phyloP scores from a whole-genome alignment of 192 early-diverging fungal genomes.

The Backusella tarrabulga region DNA sequence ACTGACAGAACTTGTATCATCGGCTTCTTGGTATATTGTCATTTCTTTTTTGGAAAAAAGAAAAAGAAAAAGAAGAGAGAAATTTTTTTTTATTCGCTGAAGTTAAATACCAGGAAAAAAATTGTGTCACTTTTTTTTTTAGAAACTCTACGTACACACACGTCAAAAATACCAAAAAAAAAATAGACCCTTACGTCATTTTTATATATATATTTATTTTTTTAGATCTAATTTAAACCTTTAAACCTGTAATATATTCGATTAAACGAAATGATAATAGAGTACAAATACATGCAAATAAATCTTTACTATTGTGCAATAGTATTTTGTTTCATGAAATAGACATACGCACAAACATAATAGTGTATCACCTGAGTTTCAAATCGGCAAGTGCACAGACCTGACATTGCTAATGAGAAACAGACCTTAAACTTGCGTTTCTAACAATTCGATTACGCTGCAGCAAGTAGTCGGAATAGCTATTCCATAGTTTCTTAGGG shows the following conservation, averaged over 20 bases:
- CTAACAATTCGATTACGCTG: constrained; percentile 14
- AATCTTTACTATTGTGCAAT: neutral
- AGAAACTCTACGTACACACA: neutral
- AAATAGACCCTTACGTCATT: neutral
- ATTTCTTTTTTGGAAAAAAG: neutral
- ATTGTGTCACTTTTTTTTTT: neutral
- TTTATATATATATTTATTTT: neutral
- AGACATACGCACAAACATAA: neutral
- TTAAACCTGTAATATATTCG: neutral
- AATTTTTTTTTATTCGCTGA: neutral
- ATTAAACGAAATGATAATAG: neutral
- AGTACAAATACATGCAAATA: neutral
- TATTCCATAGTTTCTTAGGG: constrained; percentile 5
- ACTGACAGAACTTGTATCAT: neutral
- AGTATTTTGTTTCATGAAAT: neutral
- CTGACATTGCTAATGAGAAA: neutral
- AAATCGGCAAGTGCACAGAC: neutral
- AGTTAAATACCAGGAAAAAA: neutral
- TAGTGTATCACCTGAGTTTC: neutral
- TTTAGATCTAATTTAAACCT: neutral
- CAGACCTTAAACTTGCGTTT: neutral
- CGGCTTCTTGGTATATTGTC: constrained; percentile 5
- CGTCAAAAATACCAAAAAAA: neutral
- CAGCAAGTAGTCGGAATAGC: constrained; percentile 6
- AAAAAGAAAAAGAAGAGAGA: neutral